Conservation (phyloP, 768 basidiomycete species). For the Calocybe indica region DNA sequence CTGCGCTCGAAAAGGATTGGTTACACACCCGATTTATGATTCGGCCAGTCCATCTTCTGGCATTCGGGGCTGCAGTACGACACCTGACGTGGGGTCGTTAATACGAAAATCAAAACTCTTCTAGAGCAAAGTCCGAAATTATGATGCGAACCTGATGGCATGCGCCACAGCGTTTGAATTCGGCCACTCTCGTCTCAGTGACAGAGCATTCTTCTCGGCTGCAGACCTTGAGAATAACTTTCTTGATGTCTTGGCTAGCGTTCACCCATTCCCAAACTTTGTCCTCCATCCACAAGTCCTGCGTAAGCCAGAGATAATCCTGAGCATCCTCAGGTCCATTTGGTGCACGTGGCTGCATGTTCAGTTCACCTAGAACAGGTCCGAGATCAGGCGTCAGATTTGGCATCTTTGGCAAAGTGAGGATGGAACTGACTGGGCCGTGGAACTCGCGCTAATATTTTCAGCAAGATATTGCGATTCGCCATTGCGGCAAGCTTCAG, state of each 20-base stretch:
- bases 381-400: neutral
- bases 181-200: slow-evolving; percentile 23
- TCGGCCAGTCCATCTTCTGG: neutral
- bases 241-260: slow-evolving; percentile 24
- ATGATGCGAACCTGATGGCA: slow-evolving; percentile 19
- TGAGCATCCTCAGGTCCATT: slow-evolving; percentile 39
- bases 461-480: slow-evolving; percentile 30
- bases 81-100: neutral
- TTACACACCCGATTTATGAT: neutral
- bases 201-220: slow-evolving; percentile 21
- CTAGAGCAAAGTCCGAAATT: no score
- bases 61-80: neutral
- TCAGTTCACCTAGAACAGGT: slow-evolving; percentile 19
- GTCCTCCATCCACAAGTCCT: slow-evolving; percentile 37
- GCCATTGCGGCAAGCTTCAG: slow-evolving; percentile 25
- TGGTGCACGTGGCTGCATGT: slow-evolving; percentile 16
- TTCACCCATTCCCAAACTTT: slow-evolving; percentile 40
- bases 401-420: neutral
- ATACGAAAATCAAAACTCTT: neutral
- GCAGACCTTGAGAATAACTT: slow-evolving; percentile 27
- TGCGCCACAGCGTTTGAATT: slow-evolving; percentile 35
- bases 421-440: slow-evolving; percentile 24
- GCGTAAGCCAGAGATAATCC: slow-evolving; percentile 39
- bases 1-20: no score
- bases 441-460: slow-evolving; percentile 29